Evolutionary conservation across 2,329 filamentous ascomycete genomes (phyloP), one percentile per base, ranked within the genome.

Genomic region (Magnaporthales sp.): DNA sequence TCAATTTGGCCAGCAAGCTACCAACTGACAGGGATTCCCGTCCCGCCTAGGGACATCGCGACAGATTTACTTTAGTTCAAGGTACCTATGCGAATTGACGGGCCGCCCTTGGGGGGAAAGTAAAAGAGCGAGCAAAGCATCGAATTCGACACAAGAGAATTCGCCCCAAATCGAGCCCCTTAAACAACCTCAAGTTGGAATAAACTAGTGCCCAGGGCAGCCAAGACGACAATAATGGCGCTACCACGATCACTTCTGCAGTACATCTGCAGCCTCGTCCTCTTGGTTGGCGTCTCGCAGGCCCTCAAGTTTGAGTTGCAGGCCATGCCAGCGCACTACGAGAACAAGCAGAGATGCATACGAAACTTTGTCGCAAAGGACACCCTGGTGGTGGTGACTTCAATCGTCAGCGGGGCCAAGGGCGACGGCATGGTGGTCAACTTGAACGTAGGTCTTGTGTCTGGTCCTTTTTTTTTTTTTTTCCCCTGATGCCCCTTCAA

Each of bases 271-370:
- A 81, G 83, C 77, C 74, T 88, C 65, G 77, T 88, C 70, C 77
- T 89, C 67, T 77, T 89, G 67, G 78, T 83, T 70, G 79, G 81
- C 68, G 80, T 80, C 70, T 80, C 81, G 70, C 78, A 83, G 71
- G 93, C 93, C 68, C 88, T 99, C 74, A 97, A 96, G 83, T 97
- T 99, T 84, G 95, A 99, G 74, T 87, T 99, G 69, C 80, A 86
- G 73, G 92, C 93, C 61, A 85, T 88, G 70, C 79, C 81, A 65
- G 78, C 80, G 67, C 82, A 86, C 77, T 87, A 89, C 73, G 82
- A 82, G 69, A 87, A 84, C 74, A 86, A 89, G 75, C 91, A 94
- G 80, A 87, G 94, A 81, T 99, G 95, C 82, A 91, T 99, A 78
- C 88, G 94, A 77, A 99, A 99, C 82, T 99, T 97, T 78, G 93